These are phyloP conservation scores for Musa schizocarpa DNA, from an alignment of 176 grass and related monocot genomes.

Conservation along the genomic window DNA sequence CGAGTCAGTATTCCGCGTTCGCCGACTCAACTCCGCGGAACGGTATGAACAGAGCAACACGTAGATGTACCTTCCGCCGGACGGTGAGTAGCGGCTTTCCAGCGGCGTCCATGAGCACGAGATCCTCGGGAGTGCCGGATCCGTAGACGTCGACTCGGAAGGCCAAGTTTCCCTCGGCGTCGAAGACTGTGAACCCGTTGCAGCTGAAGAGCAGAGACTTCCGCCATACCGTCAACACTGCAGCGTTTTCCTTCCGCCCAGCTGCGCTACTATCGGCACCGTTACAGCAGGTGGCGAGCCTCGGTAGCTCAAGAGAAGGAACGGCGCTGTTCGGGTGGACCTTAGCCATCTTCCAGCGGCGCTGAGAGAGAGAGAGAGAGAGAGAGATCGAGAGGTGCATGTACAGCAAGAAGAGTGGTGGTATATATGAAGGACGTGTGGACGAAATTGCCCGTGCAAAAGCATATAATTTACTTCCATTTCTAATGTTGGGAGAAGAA, in stretches of 20 bases:
- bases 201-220: conserved; percentile 94
- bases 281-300: not conserved
- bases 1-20: no score
- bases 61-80: conserved; percentile 45
- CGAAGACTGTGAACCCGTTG: conserved; percentile 86
- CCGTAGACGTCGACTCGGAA: conserved; percentile 90
- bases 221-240: conserved; percentile 76
- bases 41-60: no score
- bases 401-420: no score
- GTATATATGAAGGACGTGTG: not conserved
- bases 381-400: not conserved
- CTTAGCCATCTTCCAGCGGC: conserved; percentile 32
- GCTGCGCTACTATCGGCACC: not conserved
- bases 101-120: conserved; percentile 71
- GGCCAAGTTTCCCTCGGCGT: conserved; percentile 56
- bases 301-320: not conserved
- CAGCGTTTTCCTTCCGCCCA: not conserved
- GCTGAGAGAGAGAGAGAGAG: not conserved
- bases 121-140: conserved; percentile 40
- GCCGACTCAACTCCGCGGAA: no score
- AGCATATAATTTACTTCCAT: no score
- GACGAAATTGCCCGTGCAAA: not conserved
- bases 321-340: conserved; percentile 47
- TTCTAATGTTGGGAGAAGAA: no score
- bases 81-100: conserved; percentile 55